Conservation (phyloP, 2,329 filamentous ascomycete species). For the Drechslerella stenobrocha region DNA sequence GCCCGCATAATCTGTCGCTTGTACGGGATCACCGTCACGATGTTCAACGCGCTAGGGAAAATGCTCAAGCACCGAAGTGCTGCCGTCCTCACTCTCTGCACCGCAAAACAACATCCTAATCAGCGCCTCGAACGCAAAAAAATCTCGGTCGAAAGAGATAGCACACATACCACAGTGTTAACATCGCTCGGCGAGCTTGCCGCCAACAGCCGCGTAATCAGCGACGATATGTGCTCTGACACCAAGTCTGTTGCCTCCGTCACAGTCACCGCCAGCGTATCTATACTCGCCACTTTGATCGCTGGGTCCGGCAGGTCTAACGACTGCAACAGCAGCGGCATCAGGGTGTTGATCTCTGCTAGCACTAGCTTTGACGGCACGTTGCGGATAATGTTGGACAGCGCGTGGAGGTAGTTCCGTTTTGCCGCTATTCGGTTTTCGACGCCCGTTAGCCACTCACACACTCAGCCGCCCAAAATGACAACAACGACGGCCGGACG, state of each 20-base stretch:
- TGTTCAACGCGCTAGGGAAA: conserved; percentile 59
- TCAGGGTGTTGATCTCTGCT: conserved; percentile 63
- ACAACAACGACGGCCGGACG: background rate
- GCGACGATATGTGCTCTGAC: conserved; percentile 52
- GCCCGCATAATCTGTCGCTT: conserved; percentile 63
- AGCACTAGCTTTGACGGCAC: conserved; percentile 65
- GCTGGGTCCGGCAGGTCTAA: conserved; percentile 60
- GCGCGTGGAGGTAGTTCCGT: conserved; percentile 66
- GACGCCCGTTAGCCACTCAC: no score
- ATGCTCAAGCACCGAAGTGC: conserved; percentile 60
- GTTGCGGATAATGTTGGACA: conserved; percentile 65
- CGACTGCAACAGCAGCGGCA: conserved; percentile 66
- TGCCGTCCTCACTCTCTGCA: conserved; percentile 57
- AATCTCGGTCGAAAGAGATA: background rate
- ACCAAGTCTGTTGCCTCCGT: conserved; percentile 62
- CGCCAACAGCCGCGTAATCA: conserved; percentile 50
- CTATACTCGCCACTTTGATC: conserved; percentile 65
- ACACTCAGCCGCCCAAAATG: no score
- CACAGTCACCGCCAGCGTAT: conserved; percentile 64
- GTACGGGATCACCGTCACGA: conserved; percentile 62
- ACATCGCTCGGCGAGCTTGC: conserved; percentile 44
- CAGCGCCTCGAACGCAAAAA: no score
- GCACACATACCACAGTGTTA: conserved; percentile 35
- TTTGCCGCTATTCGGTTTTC: conserved; percentile 56
- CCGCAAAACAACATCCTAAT: conserved; percentile 18